A percentile compares a stretch with the other conserved stretches of the same genome.
These are phyloP conservation scores for Mycena chlorophos DNA, from an alignment of 768 basidiomycete genomes.

Conservation along the genomic window DNA sequence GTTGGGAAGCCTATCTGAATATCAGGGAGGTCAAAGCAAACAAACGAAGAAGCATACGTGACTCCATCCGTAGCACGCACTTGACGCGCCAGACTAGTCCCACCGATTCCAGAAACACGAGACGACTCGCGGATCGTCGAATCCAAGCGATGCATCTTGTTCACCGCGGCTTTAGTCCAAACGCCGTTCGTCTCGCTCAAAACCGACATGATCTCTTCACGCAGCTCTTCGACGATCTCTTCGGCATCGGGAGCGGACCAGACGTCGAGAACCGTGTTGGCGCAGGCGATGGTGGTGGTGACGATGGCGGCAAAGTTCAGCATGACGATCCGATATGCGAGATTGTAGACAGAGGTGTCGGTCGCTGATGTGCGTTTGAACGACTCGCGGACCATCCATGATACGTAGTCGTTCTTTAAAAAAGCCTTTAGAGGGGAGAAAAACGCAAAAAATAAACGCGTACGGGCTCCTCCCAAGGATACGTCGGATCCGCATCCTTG, in stretches of 20 bases:
- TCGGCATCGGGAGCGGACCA: conserved; percentile 1
- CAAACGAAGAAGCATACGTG: no score
- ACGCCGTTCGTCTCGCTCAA: conserved; percentile 6
- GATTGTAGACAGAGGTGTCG: conserved; percentile 2
- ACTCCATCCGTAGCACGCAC: neutral
- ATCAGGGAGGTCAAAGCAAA: no score
- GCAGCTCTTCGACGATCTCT: neutral
- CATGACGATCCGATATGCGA: conserved; percentile 7
- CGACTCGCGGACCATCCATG: conserved; percentile 9
- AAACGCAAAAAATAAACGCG: neutral
- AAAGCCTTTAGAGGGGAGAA: neutral
- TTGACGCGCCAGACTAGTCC: conserved; percentile 1
- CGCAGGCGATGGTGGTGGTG: conserved; percentile 1
- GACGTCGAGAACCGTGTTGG: conserved; percentile 8
- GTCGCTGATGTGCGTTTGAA: conserved; percentile 5
- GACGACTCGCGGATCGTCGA: conserved; percentile 4
- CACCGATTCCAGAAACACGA: neutral
- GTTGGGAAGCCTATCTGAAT: neutral
- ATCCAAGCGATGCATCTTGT: conserved; percentile 3
- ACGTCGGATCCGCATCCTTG: neutral
- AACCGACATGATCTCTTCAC: conserved; percentile 2
- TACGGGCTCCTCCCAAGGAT: neutral
- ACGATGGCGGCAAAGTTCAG: conserved; percentile 10
- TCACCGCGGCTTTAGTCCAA: conserved; percentile 7
- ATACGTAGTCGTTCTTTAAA: neutral